phyloP scores from a whole-genome alignment of 2,329 filamentous ascomycete species.

The Metarhizium anisopliae region DNA sequence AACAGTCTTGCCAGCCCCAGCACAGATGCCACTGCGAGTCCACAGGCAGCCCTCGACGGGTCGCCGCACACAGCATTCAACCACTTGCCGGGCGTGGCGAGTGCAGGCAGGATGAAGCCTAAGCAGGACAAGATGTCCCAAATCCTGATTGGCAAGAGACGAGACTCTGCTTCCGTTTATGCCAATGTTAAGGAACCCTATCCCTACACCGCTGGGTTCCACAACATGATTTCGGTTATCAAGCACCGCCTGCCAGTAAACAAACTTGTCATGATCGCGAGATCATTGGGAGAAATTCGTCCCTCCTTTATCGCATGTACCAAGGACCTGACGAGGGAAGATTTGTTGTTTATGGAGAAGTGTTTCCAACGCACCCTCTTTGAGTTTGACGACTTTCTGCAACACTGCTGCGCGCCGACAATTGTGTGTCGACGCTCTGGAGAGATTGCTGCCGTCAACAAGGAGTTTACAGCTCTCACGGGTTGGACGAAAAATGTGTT shows the following conservation, averaged over 20 bases:
- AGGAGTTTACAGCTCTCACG: conserved; percentile 92
- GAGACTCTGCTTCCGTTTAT: conserved; percentile 80
- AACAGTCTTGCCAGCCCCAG: conserved; percentile 54
- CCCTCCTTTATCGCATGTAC: conserved; percentile 91
- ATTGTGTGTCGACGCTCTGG: conserved; percentile 87
- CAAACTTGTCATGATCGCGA: conserved; percentile 75
- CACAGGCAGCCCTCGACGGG: conserved; percentile 48
- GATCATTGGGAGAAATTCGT: conserved; percentile 79
- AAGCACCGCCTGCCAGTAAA: conserved; percentile 68
- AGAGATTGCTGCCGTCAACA: conserved; percentile 90
- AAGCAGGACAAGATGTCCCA: conserved; percentile 36
- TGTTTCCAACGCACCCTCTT: conserved; percentile 88
- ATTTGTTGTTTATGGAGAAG: conserved; percentile 96
- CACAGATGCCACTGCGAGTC: conserved; percentile 54
- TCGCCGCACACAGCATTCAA: conserved; percentile 32
- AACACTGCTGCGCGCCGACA: conserved; percentile 79
- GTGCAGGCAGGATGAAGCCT: conserved; percentile 29
- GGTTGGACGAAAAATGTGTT: conserved; percentile 90
- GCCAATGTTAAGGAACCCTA: conserved; percentile 85
- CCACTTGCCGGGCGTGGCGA: conserved; percentile 15
- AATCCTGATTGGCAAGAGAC: conserved; percentile 47
- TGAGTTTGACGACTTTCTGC: conserved; percentile 89
- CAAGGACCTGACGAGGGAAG: conserved; percentile 76
- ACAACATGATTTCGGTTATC: conserved; percentile 74
- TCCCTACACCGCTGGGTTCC: conserved; percentile 82